Evolutionary conservation across 2,329 filamentous ascomycete genomes (phyloP).

Genomic region (Lojkania enalia): DNA sequence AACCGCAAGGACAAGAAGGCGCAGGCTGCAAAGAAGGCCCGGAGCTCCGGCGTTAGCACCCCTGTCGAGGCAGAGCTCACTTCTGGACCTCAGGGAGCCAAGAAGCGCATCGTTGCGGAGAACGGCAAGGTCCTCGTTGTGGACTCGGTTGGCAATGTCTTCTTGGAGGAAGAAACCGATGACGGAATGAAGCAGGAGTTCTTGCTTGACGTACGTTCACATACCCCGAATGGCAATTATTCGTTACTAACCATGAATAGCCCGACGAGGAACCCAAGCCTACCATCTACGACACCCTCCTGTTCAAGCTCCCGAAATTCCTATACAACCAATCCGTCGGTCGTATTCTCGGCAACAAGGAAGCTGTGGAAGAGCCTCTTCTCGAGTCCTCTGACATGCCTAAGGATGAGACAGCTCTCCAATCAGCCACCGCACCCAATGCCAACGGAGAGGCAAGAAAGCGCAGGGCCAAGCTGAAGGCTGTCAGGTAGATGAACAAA

Average conservation of each 20-base stretch:
- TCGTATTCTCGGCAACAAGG: constrained; percentile 46
- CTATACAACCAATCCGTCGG: constrained; percentile 60
- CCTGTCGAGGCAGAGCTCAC: constrained; percentile 57
- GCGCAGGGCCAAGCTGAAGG: constrained; percentile 38
- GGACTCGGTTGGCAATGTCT: constrained; percentile 89
- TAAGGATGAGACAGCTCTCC: constrained; percentile 46
- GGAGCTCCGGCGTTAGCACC: constrained; percentile 57
- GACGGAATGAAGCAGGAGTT: constrained; percentile 83
- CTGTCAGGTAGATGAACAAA: constrained; percentile 22
- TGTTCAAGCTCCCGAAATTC: constrained; percentile 78
- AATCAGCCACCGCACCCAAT: constrained; percentile 49
- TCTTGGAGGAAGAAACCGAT: constrained; percentile 87
- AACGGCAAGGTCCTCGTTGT: constrained; percentile 96
- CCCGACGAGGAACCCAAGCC: constrained; percentile 78
- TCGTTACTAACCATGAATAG: constrained; percentile 50
- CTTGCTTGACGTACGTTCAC: constrained; percentile 79
- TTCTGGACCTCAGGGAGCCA: constrained; percentile 69
- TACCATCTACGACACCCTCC: constrained; percentile 77
- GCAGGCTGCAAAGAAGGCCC: constrained; percentile 60
- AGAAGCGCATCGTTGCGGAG: constrained; percentile 86
- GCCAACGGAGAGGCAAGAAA: constrained; percentile 52
- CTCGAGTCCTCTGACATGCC: constrained; percentile 41
- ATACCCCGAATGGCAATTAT: background rate
- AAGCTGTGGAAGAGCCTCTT: constrained; percentile 41
- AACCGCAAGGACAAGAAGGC: constrained; percentile 64